These are phyloP conservation scores for Croton laevigatus DNA, from an alignment of 441 rosid genomes.

Conservation along the genomic window DNA sequence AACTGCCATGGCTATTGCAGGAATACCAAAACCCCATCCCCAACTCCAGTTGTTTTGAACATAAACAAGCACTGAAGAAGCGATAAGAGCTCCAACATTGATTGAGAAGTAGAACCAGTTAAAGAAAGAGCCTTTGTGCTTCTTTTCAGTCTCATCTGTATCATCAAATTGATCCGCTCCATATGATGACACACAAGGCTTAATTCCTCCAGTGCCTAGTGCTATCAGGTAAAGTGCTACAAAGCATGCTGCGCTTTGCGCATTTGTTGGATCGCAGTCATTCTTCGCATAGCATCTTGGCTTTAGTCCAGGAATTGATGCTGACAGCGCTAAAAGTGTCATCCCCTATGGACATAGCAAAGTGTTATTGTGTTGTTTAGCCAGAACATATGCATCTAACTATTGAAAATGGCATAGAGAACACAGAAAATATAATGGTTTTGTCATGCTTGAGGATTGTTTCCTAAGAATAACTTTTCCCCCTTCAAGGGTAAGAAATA, in stretches of 20 bases:
- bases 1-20: constrained; percentile 79
- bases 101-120: constrained; percentile 96
- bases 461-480: not conserved
- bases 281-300: constrained; percentile 43
- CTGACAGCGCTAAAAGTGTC: constrained; percentile 65
- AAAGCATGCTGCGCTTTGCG: constrained; percentile 50
- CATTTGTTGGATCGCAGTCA: constrained; percentile 48
- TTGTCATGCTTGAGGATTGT: not conserved
- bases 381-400: not conserved
- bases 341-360: constrained; percentile 47
- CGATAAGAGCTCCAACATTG: constrained; percentile 82
- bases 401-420: not conserved
- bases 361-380: not conserved
- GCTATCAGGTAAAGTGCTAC: constrained; percentile 70
- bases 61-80: constrained; percentile 79
- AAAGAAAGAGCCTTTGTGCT: constrained; percentile 73
- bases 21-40: constrained; percentile 97
- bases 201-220: constrained; percentile 77
- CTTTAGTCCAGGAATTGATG: constrained; percentile 62
- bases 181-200: constrained; percentile 84
- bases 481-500: not conserved
- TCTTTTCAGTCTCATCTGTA: constrained; percentile 57
- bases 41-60: constrained; percentile 83
- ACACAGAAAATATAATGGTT: not conserved
- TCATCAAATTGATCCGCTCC: constrained; percentile 92